These are phyloP conservation scores for Inonotus hispidus DNA, from an alignment of 1,284 basidiomycete genomes.

Conservation along the genomic window DNA sequence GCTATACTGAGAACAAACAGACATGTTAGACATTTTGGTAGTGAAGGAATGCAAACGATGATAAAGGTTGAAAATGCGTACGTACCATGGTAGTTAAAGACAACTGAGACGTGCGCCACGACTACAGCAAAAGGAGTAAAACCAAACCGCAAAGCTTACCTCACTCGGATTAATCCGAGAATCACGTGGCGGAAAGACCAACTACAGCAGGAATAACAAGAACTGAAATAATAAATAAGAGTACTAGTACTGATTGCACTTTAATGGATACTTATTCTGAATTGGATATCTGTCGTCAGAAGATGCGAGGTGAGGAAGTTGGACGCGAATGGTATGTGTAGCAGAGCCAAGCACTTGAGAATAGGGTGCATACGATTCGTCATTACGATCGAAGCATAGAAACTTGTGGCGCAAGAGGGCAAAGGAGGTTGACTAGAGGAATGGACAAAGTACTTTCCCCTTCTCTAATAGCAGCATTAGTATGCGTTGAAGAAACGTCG, in stretches of 20 bases:
- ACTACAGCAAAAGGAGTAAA: conserved; percentile 7
- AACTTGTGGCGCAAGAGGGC: not conserved
- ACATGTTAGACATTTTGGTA: conserved; percentile 7
- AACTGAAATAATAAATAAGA: too few relatives aligned
- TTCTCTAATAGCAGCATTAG: too few relatives aligned
- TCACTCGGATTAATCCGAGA: not conserved
- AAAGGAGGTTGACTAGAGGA: not conserved
- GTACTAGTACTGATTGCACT: too few relatives aligned
- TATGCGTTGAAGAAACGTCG: too few relatives aligned
- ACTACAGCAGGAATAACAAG: too few relatives aligned
- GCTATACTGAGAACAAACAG: conserved; percentile 29
- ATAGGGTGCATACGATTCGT: not conserved
- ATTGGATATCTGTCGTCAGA: too few relatives aligned
- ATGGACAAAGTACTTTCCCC: not conserved
- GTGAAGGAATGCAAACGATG: not conserved
- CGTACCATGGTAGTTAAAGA: conserved; percentile 64
- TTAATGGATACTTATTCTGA: too few relatives aligned
- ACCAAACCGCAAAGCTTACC: not conserved
- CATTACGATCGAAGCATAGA: not conserved
- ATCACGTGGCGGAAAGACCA: too few relatives aligned
- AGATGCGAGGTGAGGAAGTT: too few relatives aligned
- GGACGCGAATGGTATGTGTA: too few relatives aligned
- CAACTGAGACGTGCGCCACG: conserved; percentile 12
- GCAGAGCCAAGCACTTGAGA: not conserved
- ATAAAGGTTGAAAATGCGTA: conserved; percentile 23